A percentile compares a stretch with the other conserved stretches of the same genome.
Conservation (phyloP, 768 basidiomycete species). For the Tricholoma flavovirens region DNA sequence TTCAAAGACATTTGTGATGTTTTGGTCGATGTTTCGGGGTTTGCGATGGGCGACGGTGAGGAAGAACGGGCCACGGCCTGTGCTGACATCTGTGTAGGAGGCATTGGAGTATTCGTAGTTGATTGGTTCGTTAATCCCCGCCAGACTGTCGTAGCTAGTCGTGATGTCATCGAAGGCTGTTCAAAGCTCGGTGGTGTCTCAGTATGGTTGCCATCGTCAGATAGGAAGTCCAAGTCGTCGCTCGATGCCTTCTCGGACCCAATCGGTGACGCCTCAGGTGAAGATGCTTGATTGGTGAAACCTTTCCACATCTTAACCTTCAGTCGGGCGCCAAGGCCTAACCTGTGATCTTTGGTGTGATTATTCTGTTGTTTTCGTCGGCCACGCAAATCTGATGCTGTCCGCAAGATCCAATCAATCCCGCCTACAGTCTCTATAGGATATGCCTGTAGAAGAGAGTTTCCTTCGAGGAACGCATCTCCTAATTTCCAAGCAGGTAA, state of each 20-base stretch:
- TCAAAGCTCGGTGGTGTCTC: conserved; percentile 28
- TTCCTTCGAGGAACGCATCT: conserved; percentile 63
- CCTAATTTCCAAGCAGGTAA: conserved; percentile 46
- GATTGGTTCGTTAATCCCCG: conserved; percentile 71
- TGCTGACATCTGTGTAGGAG: conserved; percentile 30
- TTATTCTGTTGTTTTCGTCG: conserved; percentile 40
- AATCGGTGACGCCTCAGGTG: conserved; percentile 30
- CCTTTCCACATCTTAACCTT: conserved; percentile 64
- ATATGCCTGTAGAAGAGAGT: conserved; percentile 59
- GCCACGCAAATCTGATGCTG: conserved; percentile 52
- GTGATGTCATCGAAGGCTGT: conserved; percentile 38
- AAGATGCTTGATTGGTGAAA: conserved; percentile 47
- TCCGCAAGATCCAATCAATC: conserved; percentile 64
- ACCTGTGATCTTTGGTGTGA: conserved; percentile 22
- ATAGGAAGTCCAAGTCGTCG: conserved; percentile 22
- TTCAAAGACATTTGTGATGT: conserved; percentile 27
- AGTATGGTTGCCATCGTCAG: conserved; percentile 41
- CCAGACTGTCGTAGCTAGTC: conserved; percentile 64
- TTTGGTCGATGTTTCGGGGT: conserved; percentile 1
- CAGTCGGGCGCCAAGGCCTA: conserved; percentile 50
- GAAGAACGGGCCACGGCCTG: conserved; percentile 20
- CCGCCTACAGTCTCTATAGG: conserved; percentile 63
- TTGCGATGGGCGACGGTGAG: conserved; percentile 13
- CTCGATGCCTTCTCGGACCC: conserved; percentile 26
- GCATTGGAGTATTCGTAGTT: conserved; percentile 60